These are phyloP conservation scores for Zizania latifolia DNA, from an alignment of 176 grass and related monocot species.

Conservation along the genomic window DNA sequence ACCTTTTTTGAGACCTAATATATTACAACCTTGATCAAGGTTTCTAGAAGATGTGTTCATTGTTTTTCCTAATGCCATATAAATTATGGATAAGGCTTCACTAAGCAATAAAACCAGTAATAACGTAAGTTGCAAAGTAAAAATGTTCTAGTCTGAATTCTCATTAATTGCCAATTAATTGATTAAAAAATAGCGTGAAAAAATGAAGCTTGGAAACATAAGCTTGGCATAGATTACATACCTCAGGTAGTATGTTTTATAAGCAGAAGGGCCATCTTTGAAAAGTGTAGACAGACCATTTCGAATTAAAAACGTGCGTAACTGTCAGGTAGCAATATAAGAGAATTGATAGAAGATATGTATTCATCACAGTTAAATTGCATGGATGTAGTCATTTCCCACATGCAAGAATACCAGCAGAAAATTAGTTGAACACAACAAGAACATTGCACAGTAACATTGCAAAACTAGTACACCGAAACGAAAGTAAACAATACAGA, in stretches of 20 bases:
- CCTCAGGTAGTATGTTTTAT: constrained; percentile 96
- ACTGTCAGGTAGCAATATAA: constrained; percentile 41
- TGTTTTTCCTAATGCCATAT: not conserved
- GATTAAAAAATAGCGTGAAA: constrained; percentile 1
- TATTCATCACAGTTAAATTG: constrained; percentile 9
- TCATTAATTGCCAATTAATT: constrained; percentile 11
- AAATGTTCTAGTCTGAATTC: not conserved
- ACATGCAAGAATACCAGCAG: constrained; percentile 9
- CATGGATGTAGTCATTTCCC: not conserved
- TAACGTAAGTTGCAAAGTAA: not conserved
- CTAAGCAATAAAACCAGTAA: not conserved
- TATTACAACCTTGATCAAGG: not conserved
- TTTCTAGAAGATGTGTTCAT: not conserved
- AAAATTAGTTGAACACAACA: not conserved
- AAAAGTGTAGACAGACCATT: constrained; percentile 87
- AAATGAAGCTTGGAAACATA: not conserved
- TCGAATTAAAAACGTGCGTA: constrained; percentile 96
- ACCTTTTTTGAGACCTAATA: not conserved
- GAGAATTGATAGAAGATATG: constrained; percentile 32
- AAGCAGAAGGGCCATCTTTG: constrained; percentile 82
- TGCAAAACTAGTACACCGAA: constrained; percentile 15
- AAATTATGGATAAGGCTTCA: constrained; percentile 8
- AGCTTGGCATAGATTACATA: constrained; percentile 25
- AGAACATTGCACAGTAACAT: not conserved
- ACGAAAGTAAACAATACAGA: not conserved